Evolutionary conservation across 1,139 yeast genomes (phyloP).

Genomic region (Casaregolazyma suthepensis): DNA sequence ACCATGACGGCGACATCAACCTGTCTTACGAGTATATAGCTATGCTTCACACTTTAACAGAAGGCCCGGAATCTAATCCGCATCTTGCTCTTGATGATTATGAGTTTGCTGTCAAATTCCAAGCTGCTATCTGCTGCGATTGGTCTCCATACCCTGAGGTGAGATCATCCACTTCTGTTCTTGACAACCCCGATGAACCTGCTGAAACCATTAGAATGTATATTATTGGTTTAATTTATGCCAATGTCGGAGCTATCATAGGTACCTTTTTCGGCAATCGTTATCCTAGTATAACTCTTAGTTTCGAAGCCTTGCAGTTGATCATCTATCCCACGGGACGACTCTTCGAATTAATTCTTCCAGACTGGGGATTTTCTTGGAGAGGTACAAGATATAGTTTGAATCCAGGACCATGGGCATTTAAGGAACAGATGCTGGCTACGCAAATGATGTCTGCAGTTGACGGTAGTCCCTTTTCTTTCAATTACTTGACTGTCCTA

Average conservation of each 20-base stretch:
- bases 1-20: conserved; percentile 46
- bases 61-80: conserved; percentile 18
- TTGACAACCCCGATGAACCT: conserved; percentile 39
- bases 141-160: conserved; percentile 50
- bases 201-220: conserved; percentile 45
- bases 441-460: conserved; percentile 43
- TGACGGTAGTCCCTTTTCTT: conserved; percentile 40
- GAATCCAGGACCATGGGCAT: conserved; percentile 60
- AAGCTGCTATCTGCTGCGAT: conserved; percentile 38
- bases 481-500: conserved; percentile 29
- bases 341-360: conserved; percentile 31
- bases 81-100: conserved; percentile 22
- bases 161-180: conserved; percentile 40
- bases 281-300: conserved; percentile 44
- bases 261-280: conserved; percentile 50
- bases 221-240: conserved; percentile 33
- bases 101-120: conserved; percentile 34
- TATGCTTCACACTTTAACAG: conserved; percentile 26
- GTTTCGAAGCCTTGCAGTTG: conserved; percentile 42
- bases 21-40: conserved; percentile 24
- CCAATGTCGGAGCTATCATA: conserved; percentile 43
- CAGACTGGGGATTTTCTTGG: conserved; percentile 42
- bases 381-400: conserved; percentile 37
- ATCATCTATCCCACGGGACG: conserved; percentile 19
- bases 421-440: conserved; percentile 63